These are phyloP conservation scores for Miscanthus sacchariflorus DNA, from an alignment of 202 grass and related monocot genomes.

Conservation along the genomic window DNA sequence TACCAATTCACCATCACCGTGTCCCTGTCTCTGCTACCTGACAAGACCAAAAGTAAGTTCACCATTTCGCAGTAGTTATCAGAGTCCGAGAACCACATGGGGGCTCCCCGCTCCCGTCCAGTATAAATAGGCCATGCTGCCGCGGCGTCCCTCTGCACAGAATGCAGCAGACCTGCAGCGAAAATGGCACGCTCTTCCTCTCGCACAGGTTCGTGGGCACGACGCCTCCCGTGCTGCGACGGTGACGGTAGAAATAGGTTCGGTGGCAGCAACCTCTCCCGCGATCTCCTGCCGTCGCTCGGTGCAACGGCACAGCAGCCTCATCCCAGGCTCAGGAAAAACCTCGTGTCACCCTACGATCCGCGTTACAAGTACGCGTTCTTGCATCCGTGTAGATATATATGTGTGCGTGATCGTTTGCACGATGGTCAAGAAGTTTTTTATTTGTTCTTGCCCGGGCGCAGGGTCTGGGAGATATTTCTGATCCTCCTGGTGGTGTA, in stretches of 20 bases:
- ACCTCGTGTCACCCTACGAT: constrained; percentile 58
- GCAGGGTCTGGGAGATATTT: constrained; percentile 68
- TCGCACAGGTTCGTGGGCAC: constrained; percentile 12
- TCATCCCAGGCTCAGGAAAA: constrained; percentile 35
- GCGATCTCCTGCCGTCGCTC: constrained; percentile 62
- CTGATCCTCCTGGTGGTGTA: constrained; percentile 72
- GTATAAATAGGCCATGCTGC: constrained; percentile 55
- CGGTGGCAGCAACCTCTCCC: constrained; percentile 28
- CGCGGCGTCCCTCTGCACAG: constrained; percentile 43
- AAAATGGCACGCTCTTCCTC: constrained; percentile 42
- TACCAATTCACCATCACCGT: constrained; percentile 46
- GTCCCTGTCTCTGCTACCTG: constrained; percentile 27
- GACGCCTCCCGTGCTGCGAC: constrained; percentile 38
- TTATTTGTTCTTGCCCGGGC: not conserved
- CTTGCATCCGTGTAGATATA: not conserved
- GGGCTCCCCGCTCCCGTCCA: not conserved
- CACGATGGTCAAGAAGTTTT: not conserved
- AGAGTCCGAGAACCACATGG: not conserved
- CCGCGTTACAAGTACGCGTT: constrained; percentile 58
- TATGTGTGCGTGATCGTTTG: not conserved
- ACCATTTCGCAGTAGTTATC: constrained; percentile 13
- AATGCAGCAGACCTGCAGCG: not conserved
- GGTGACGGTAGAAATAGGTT: constrained; percentile 3
- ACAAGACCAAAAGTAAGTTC: constrained; percentile 48
- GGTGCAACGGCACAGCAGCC: constrained; percentile 38